Base-by-base conservation (phyloP, 768 basidiomycete species). In the Suillus spraguei region DNA sequence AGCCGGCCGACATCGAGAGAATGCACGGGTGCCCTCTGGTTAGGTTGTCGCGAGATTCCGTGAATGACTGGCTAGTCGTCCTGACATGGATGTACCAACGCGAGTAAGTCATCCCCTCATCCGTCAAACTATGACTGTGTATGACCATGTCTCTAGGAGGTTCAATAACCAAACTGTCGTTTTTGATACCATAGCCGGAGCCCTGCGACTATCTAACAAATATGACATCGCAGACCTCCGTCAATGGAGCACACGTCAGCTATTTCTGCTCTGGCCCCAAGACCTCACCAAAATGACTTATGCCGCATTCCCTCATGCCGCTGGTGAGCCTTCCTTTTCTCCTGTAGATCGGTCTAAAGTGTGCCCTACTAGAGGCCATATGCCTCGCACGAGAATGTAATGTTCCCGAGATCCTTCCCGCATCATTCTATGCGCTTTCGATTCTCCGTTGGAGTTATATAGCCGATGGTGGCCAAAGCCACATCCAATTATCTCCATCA, bases 341-440 rank as follows among this genome's bases (percentile, higher is more conserved):
- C 13, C 7, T 50, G 44, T 24, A 59, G 24, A 11, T 52, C 55
- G 55, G 14, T 56, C 49, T 14, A 17, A 53, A 50, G 36, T 55
- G 24, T 17, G 17, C n/a, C 54, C 16, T 64, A 76, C 16, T 64
- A 76, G 77, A 78, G 62, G 77, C 75, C 5, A 77, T 79, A 50
- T 55, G 60, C 22, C 76, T 80, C 32, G 75, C 76, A 8, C 71
- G 74, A 35, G 74, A 79, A 61, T 72, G 73, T 54, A 68, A 75
- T 46, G 63, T 79, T 38, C 74, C 74, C 2, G 72, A 77, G 22
- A 77, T 79, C 55, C 72, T 79, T 24, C 78, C 79, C 7, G 72
- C 78, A n/a, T 76, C 76, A 20, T 79, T 80, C 63, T 80, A 79
- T 65, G 77, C 76, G 5, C 73, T 80, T 28, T 75, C 76, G 7